phyloP scores from a whole-genome alignment of 805 yeast species.

The Nakazawaea siamensis region DNA sequence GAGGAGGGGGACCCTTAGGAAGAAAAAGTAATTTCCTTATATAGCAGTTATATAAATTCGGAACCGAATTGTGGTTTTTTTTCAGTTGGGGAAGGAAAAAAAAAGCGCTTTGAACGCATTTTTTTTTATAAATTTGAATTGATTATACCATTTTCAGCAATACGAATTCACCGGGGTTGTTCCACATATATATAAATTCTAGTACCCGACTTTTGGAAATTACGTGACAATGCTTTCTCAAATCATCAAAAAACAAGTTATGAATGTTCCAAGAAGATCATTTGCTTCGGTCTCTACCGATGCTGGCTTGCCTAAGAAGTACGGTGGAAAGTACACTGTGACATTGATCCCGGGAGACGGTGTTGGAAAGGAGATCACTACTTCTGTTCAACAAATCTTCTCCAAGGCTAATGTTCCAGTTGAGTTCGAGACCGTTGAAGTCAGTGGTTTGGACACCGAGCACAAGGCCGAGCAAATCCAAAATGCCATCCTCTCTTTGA shows the following conservation, averaged over 20 bases:
- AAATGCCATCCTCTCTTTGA: constrained; percentile 83
- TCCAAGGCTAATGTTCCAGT: constrained; percentile 83
- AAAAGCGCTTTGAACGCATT: no score
- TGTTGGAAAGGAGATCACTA: constrained; percentile 93
- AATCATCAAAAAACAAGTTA: constrained; percentile 2
- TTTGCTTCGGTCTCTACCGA: constrained; percentile 55
- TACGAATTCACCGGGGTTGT: no score
- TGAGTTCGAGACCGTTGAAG: constrained; percentile 83
- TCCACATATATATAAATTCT: no score
- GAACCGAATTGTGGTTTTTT: no score
- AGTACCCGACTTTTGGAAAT: no score
- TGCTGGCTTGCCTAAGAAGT: constrained; percentile 72
- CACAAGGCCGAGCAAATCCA: constrained; percentile 43
- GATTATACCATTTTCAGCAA: no score
- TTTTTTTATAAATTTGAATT: no score
- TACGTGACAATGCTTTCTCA: constrained; percentile 8
- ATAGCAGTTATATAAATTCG: no score
- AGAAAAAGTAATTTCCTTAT: no score
- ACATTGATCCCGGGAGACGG: constrained; percentile 98
- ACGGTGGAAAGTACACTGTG: constrained; percentile 91
- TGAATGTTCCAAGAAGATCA: constrained; percentile 14
- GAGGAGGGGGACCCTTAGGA: no score
- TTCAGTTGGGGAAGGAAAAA: no score
- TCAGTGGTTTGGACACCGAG: constrained; percentile 42
- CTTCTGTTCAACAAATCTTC: constrained; percentile 86